Base-by-base conservation (phyloP, 768 basidiomycete genomes). In the Collybia sordida region DNA sequence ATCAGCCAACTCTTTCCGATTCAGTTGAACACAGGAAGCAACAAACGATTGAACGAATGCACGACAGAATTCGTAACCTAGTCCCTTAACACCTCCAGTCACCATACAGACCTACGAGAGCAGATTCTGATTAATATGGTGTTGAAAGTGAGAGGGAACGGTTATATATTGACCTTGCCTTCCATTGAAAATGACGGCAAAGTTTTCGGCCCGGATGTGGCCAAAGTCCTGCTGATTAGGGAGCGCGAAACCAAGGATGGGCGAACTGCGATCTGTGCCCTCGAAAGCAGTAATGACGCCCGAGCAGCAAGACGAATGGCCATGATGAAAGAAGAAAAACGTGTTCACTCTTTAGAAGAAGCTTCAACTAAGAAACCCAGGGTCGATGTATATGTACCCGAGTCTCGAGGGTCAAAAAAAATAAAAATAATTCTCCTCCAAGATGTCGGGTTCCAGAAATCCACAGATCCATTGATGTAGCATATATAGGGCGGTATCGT, bases 31-130 rank as follows among this genome's bases (percentile, higher is more conserved):
- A 27, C 37, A 22, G 53, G 49, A 34, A 50, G 39, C 11, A 25
- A 71, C 83, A 59, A 59, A 91, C 90, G 90, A 89, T 69, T 89
- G 85, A 56, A 94, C 61, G 67, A 98, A 94, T 11, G 93, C 93
- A 40, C 85, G 81, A 64, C 93, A 94, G 64, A 98, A 93, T 66
- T 93, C 87, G 56, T 88, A 79, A 6, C 96, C 96, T 40, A 98
- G 73, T 6, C 96, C 96, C 60, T 90, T 79, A 11, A 94, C 96
- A 47, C 86, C 96, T 40, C 96, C 96, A 34, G 96, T 98, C 44
- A 98, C 85, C 59, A 95, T 72, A 70, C 91, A 92, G 47, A 93
- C 93, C 86, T 96, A 61, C 6, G 17, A 28, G 53, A 49, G 23
- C 40, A 45, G 15, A 50, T 6, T 37, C 44, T 25, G 49, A 18